Percentiles rank a stretch among this genome's conserved stretches.
phyloP scores from a whole-genome alignment of 345 rosid species.

The Hevea brasiliensis region DNA sequence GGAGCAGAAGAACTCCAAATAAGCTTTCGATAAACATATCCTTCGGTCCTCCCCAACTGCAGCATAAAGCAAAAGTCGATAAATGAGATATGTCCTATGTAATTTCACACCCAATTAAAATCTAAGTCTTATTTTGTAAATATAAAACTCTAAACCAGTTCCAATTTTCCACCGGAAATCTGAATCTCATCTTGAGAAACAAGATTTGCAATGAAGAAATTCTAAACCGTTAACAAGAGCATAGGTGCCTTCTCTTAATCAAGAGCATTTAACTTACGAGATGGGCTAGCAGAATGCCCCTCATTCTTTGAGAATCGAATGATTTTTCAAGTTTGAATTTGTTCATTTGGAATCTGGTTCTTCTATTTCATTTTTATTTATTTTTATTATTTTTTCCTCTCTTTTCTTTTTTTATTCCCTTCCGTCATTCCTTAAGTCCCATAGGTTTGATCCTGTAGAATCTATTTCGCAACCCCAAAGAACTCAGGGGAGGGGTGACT shows the following conservation, averaged over 20 bases:
- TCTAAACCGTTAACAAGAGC: background rate
- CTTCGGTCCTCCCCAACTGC: conserved; percentile 99
- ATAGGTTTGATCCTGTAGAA: too few relatives aligned
- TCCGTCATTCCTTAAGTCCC: too few relatives aligned
- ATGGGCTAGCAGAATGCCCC: background rate
- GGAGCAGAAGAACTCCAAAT: conserved; percentile 93
- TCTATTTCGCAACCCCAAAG: too few relatives aligned
- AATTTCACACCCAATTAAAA: background rate
- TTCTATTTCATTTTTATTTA: too few relatives aligned
- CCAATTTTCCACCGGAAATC: background rate
- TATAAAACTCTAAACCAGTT: background rate
- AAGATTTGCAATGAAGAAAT: background rate
- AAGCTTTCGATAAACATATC: conserved; percentile 94
- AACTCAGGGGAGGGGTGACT: too few relatives aligned
- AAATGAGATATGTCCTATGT: conserved; percentile 1
- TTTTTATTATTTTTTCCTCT: too few relatives aligned
- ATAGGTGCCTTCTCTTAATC: background rate
- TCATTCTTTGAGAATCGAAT: too few relatives aligned
- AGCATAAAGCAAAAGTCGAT: background rate
- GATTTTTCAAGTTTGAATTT: too few relatives aligned
- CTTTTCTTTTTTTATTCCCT: too few relatives aligned
- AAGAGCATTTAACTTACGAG: background rate
- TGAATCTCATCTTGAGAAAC: background rate
- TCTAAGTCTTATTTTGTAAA: background rate
- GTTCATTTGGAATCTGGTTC: too few relatives aligned